Evolutionary conservation across 2,329 filamentous ascomycete species (phyloP), one percentile per base, ranked within the genome.

Genomic region (Sarocladium brachiariae): DNA sequence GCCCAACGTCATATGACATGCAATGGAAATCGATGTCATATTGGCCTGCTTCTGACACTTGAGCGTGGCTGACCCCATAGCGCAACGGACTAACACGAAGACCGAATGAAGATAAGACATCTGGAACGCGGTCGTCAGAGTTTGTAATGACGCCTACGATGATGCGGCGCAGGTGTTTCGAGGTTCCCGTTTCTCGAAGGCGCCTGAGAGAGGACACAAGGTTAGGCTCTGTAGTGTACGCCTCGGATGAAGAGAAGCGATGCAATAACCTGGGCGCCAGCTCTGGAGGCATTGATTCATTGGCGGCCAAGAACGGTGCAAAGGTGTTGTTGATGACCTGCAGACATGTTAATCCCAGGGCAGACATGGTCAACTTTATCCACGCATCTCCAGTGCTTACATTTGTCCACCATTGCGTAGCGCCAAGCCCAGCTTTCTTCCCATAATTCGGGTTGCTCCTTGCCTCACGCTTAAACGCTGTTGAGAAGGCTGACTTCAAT

Each of bases 1-100:
- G 60, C 0, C 81, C 81, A 4, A 79, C 75, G 56, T 84, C 80
- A 55, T 85, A 86, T 16, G 80, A 84, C 60, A 83, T 73, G 53
- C 78, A 76, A 6, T 77, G 70, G 53, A 84, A 83, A 57, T 78
- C 74, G 38, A 84, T 65, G 55, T 63, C 67, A 47, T 57, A n/a
- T n/a, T n/a, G 60, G 18, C 51, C 43, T 13, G 50, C 35, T 11
- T 24, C 58, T 23, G 30, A 5, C 3, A 31, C 14, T 10, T 52
- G 50, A 5, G 31, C 19, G 3, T 14, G 25, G 2, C 35, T 27
- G 6, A 47, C 45, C 16, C 61, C 63, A 33, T 63, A 63, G 9
- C 66, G 63, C 30, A 65, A 35, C 0, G 69, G 65, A 49, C 68
- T 70, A 2, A 83, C 66, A 2, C 59, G 61, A 24, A 85, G 57